These are phyloP conservation scores for Phytophthora macrochlamydospora DNA, from an alignment of 352 stramenopile species.

Conservation along the genomic window DNA sequence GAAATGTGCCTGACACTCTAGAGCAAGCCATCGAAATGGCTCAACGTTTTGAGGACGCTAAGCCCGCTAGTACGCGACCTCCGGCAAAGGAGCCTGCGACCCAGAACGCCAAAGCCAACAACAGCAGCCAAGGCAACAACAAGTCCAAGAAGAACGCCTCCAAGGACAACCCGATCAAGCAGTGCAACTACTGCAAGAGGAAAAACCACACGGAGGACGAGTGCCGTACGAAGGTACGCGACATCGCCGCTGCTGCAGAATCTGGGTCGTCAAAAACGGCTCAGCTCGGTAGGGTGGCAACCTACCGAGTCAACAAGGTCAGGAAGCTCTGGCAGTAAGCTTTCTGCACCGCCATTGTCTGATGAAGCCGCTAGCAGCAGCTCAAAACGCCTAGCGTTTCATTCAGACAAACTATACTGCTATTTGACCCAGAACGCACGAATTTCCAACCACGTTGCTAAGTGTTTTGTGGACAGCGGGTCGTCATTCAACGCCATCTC, in stretches of 20 bases:
- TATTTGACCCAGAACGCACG: conserved; percentile 2
- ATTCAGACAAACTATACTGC: conserved; percentile 12
- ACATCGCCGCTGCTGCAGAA: conserved; percentile 1
- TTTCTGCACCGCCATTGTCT: conserved; percentile 6
- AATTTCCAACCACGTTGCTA: not conserved
- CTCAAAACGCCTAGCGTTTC: not conserved
- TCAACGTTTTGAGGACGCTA: conserved; percentile 11
- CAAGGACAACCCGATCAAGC: not conserved
- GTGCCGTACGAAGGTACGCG: conserved; percentile 9
- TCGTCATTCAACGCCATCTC: conserved; percentile 8
- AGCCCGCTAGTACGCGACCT: not conserved
- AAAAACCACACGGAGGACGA: conserved; percentile 18
- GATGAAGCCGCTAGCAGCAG: not conserved
- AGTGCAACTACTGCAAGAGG: conserved; percentile 12
- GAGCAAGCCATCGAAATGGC: conserved; percentile 5
- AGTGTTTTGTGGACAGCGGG: conserved; percentile 14
- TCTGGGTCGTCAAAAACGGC: conserved; percentile 15
- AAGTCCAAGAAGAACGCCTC: not conserved
- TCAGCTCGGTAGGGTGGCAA: conserved; percentile 16
- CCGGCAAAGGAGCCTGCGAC: not conserved
- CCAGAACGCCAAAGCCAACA: not conserved
- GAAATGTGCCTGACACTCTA: conserved; percentile 9
- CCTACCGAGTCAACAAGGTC: conserved; percentile 3
- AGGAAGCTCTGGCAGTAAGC: conserved; percentile 5
- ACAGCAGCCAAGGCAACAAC: conserved; percentile 10